Conservation (phyloP, 176 grass and related monocot species). For the Triticum monococcum region DNA sequence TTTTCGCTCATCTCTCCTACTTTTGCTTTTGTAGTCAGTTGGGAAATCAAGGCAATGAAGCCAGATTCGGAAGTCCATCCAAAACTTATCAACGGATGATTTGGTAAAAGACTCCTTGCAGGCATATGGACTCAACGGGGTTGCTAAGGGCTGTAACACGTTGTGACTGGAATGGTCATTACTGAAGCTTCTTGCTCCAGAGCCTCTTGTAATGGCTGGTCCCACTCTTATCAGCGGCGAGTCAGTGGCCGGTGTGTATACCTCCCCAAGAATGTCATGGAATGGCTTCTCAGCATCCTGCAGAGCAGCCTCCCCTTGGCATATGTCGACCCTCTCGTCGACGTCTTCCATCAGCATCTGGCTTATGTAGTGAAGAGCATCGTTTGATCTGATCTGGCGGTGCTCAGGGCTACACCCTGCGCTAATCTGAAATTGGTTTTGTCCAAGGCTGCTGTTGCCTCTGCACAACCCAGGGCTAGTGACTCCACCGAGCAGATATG, state of each 20-base stretch:
- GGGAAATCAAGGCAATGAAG: too few relatives aligned
- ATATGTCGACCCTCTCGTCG: slow-evolving; percentile 2
- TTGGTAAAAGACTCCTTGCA: background rate
- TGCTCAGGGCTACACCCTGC: slow-evolving; percentile 1
- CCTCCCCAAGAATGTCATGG: slow-evolving; percentile 38
- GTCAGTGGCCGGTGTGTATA: background rate
- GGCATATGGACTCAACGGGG: background rate
- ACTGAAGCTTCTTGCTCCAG: background rate
- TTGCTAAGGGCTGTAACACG: background rate
- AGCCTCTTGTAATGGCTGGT: background rate
- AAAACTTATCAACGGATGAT: too few relatives aligned
- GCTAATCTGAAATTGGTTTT: background rate
- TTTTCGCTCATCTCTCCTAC: slow-evolving; percentile 9
- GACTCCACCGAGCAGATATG: too few relatives aligned
- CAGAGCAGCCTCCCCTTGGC: slow-evolving; percentile 30
- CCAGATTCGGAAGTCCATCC: too few relatives aligned
- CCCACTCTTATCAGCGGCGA: background rate
- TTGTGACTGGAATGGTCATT: background rate
- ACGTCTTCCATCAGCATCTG: slow-evolving; percentile 42
- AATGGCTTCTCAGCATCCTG: slow-evolving; percentile 47
- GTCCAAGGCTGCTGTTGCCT: background rate
- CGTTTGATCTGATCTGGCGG: slow-evolving; percentile 16
- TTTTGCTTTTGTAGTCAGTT: background rate
- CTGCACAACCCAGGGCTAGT: too few relatives aligned
- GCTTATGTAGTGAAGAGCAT: slow-evolving; percentile 38